These are phyloP conservation scores for Piromyces finnis DNA, from an alignment of 192 early-diverging fungal genomes.

Conservation along the genomic window DNA sequence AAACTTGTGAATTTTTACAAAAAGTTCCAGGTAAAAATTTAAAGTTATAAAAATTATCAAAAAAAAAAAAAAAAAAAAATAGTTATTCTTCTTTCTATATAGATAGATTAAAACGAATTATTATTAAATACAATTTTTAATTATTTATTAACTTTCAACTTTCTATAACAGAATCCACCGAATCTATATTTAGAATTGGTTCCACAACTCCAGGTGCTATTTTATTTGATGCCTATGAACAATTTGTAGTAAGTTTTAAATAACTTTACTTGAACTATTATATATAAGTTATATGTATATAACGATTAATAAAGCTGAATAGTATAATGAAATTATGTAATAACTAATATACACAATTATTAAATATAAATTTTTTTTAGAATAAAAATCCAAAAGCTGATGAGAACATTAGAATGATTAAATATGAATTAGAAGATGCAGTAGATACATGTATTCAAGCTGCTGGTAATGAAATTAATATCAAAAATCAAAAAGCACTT, in stretches of 20 bases:
- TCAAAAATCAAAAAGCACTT: conserved; percentile 60
- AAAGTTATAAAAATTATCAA: too few species aligned
- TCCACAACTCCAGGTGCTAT: conserved; percentile 86
- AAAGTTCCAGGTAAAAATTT: conserved; percentile 54
- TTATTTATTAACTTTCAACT: too few species aligned
- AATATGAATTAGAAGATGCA: conserved; percentile 57
- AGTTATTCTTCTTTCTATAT: too few species aligned
- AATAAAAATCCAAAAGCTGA: conserved; percentile 73
- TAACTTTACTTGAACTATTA: too few species aligned
- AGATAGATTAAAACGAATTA: too few species aligned
- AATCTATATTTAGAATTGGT: conserved; percentile 83
- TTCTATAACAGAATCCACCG: conserved; percentile 53
- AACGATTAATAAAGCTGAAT: too few species aligned
- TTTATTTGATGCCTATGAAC: conserved; percentile 49
- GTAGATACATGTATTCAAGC: conserved; percentile 85
- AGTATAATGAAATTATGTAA: too few species aligned
- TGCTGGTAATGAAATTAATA: conserved; percentile 69
- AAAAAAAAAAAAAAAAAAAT: too few species aligned
- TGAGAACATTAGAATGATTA: conserved; percentile 82
- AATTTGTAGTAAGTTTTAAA: conserved; percentile 25
- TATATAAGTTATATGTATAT: too few species aligned
- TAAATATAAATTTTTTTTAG: conserved; percentile 9
- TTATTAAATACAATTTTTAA: too few species aligned
- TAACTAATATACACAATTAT: too few species aligned
- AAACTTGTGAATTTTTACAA: conserved; percentile 70